Percentiles rank a stretch among this genome's conserved stretches.
Evolutionary conservation across 1,284 basidiomycete species (phyloP).

Genomic region (Fomes fomentarius): DNA sequence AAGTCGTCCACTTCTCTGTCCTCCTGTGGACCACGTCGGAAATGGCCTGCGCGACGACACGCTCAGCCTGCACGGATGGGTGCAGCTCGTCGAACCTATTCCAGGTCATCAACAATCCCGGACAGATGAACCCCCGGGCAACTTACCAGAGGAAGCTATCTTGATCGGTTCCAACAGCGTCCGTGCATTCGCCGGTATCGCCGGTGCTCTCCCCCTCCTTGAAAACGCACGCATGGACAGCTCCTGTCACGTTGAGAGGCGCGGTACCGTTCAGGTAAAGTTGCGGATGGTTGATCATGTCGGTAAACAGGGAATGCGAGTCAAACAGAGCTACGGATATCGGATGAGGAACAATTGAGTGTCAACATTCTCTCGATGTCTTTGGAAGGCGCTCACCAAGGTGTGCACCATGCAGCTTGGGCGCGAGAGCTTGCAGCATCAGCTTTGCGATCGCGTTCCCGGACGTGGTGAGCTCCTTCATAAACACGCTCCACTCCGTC

Average conservation of each 20-base stretch:
- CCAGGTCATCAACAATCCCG: background rate
- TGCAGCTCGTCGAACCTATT: slow-evolving; percentile 61
- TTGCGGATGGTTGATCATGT: slow-evolving; percentile 50
- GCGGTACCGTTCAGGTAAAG: slow-evolving; percentile 59
- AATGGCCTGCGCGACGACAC: slow-evolving; percentile 54
- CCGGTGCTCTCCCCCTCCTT: slow-evolving; percentile 7
- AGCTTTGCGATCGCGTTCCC: slow-evolving; percentile 37
- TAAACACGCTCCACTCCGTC: slow-evolving; percentile 31
- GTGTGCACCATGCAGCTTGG: slow-evolving; percentile 35
- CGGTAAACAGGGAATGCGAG: slow-evolving; percentile 52
- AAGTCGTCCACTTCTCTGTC: slow-evolving; percentile 38
- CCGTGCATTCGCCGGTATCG: slow-evolving; percentile 40
- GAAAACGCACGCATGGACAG: slow-evolving; percentile 4
- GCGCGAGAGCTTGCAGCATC: slow-evolving; percentile 33
- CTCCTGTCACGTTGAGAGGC: slow-evolving; percentile 56
- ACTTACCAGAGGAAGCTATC: slow-evolving; percentile 62
- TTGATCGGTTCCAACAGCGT: slow-evolving; percentile 43
- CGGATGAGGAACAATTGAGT: background rate
- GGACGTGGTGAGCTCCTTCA: slow-evolving; percentile 36
- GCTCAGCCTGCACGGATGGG: slow-evolving; percentile 56
- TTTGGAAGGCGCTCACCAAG: slow-evolving; percentile 27
- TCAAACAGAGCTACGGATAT: slow-evolving; percentile 54
- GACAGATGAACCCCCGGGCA: background rate
- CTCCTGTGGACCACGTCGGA: slow-evolving; percentile 46
- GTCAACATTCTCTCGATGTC: background rate